These are phyloP conservation scores for Rhizopus sp. DNA, from an alignment of 371 early-diverging fungal genomes.

Conservation along the genomic window DNA sequence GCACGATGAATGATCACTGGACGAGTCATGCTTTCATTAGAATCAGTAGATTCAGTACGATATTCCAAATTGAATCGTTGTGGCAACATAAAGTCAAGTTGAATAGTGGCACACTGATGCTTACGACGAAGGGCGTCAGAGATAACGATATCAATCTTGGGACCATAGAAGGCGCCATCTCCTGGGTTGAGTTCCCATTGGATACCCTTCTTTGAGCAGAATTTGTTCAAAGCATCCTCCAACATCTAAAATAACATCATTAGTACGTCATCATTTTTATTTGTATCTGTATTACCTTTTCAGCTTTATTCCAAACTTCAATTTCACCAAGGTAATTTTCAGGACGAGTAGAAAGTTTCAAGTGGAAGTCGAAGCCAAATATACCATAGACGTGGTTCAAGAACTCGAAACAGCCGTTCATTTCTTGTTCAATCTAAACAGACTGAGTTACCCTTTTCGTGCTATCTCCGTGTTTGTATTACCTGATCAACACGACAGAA, in stretches of 20 bases:
- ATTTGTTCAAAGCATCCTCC: slow-evolving; percentile 77
- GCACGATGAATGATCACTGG: slow-evolving; percentile 98
- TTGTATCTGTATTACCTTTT: slow-evolving; percentile 58
- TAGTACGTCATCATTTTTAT: slow-evolving; percentile 18
- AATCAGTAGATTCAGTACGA: slow-evolving; percentile 62
- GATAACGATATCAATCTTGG: slow-evolving; percentile 99
- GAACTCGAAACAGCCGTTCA: slow-evolving; percentile 78
- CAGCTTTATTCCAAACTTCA: slow-evolving; percentile 96
- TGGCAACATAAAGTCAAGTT: slow-evolving; percentile 97
- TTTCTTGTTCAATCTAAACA: slow-evolving; percentile 69
- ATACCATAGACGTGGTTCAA: slow-evolving; percentile 86
- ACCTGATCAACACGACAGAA: slow-evolving; percentile 94
- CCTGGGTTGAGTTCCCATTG: slow-evolving; percentile 94
- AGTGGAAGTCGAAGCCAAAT: slow-evolving; percentile 89
- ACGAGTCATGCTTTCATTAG: slow-evolving; percentile 54
- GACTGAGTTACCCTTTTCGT: background rate
- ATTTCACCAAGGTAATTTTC: slow-evolving; percentile 96
- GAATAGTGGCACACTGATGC: slow-evolving; percentile 99
- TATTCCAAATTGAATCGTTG: slow-evolving; percentile 88
- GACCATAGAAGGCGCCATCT: slow-evolving; percentile 99
- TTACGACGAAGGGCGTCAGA: slow-evolving; percentile 92
- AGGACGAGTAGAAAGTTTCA: slow-evolving; percentile 97
- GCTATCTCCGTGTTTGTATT: slow-evolving; percentile 9
- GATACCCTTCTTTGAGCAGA: slow-evolving; percentile 55
- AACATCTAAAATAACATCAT: slow-evolving; percentile 52